phyloP scores from a whole-genome alignment of 768 basidiomycete species.

The Podaxis carcinomalis region DNA sequence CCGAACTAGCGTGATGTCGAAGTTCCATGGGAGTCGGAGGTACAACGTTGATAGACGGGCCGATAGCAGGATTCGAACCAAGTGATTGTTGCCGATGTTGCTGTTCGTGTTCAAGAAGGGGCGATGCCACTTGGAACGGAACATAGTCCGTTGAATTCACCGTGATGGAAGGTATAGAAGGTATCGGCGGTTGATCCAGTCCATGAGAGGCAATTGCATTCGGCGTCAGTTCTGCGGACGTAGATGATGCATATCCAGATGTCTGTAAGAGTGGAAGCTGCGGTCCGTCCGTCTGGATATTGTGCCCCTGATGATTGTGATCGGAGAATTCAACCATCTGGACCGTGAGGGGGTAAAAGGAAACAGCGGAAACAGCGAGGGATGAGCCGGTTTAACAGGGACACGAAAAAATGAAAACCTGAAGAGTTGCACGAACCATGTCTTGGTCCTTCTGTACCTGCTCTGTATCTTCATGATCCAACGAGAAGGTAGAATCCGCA shows the following conservation, averaged over 20 bases:
- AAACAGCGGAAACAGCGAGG: neutral
- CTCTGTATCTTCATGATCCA: slow-evolving; percentile 11
- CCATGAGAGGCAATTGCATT: neutral
- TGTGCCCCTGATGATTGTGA: neutral
- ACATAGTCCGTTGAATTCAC: neutral
- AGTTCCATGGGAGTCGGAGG: slow-evolving; percentile 9
- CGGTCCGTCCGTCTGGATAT: neutral
- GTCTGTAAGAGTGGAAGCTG: slow-evolving; percentile 4
- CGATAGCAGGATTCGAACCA: neutral
- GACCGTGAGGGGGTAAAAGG: neutral
- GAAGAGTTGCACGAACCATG: slow-evolving; percentile 38
- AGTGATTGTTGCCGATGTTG: neutral
- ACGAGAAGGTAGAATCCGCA: slow-evolving; percentile 10
- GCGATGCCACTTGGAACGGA: slow-evolving; percentile 1
- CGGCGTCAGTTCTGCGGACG: neutral
- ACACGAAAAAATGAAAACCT: slow-evolving; percentile 2
- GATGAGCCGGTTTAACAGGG: neutral
- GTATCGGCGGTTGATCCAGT: neutral
- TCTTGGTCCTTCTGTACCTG: slow-evolving; percentile 37
- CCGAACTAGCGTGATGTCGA: neutral
- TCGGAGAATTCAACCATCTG: neutral
- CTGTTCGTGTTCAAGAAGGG: slow-evolving; percentile 21
- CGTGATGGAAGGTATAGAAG: slow-evolving; percentile 1
- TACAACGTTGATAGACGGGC: slow-evolving; percentile 9
- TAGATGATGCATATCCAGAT: neutral